Evolutionary conservation across 2,329 filamentous ascomycete species (phyloP).

Genomic region (Xylariales sp.): DNA sequence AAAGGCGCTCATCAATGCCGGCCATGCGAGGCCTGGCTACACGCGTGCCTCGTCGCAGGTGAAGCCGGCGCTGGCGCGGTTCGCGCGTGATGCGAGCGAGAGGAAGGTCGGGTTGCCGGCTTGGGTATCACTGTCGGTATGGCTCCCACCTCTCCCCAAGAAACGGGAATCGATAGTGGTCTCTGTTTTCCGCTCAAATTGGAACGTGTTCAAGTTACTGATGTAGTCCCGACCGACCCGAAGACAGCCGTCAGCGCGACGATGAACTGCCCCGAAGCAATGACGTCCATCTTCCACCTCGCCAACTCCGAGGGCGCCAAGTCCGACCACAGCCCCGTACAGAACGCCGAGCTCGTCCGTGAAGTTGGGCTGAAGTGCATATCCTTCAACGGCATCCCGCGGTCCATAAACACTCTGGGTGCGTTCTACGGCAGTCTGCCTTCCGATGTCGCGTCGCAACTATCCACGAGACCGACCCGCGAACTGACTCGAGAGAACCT

Average conservation of each 20-base stretch:
- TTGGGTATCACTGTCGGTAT: slow-evolving; percentile 30
- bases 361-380: slow-evolving; percentile 75
- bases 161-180: not conserved
- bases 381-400: slow-evolving; percentile 76
- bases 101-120: slow-evolving; percentile 37
- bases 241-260: slow-evolving; percentile 82
- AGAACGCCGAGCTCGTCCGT: slow-evolving; percentile 66
- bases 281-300: slow-evolving; percentile 56
- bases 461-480: slow-evolving; percentile 56
- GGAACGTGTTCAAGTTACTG: not conserved
- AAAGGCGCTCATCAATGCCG: slow-evolving; percentile 69
- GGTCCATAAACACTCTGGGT: slow-evolving; percentile 77
- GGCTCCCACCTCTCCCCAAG: slow-evolving; percentile 2
- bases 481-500: slow-evolving; percentile 48
- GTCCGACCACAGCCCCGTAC: slow-evolving; percentile 28
- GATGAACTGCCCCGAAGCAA: slow-evolving; percentile 76
- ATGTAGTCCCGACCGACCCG: too few species aligned
- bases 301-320: slow-evolving; percentile 28
- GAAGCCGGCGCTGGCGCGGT: slow-evolving; percentile 56
- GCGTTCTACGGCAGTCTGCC: slow-evolving; percentile 64
- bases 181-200: not conserved
- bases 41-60: slow-evolving; percentile 61
- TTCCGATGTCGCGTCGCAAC: slow-evolving; percentile 41
- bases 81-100: slow-evolving; percentile 58
- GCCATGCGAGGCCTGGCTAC: slow-evolving; percentile 61